Base-by-base conservation (phyloP, 768 basidiomycete genomes). In the Russula sp. region DNA sequence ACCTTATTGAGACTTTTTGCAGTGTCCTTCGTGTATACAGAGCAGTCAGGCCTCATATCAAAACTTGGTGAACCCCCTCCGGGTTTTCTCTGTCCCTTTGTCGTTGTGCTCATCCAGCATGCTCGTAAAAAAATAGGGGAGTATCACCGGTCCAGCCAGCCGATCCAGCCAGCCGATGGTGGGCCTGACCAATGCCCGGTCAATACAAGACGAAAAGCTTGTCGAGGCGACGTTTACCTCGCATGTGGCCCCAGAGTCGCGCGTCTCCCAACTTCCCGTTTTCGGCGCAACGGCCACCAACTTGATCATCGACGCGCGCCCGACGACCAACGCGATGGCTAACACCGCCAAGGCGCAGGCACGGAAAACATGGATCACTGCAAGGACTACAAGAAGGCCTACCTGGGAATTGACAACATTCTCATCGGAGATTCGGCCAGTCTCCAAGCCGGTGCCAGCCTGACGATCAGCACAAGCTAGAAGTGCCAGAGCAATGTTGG, bases 291-390 rank as follows among this genome's bases (percentile, higher is more conserved):
- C 92, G 0, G 72, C 88, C 3, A 97, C 93, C 5, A 99, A 99
- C 71, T 79, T 98, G 59, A 98, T 99, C 71, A 92, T 98, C 66
- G 97, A 99, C 71, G 97, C 97, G n/a, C 81, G 97, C 16, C 96
- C 97, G 11, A 98, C 94, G 0, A 85, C 91, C 3, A 98, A 98
- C 73, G 97, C 96, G 0, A 83, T 98, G 73, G 97, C 95, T 10
- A 98, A 98, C 72, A 92, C 93, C 8, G 97, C 95, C 18, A 95
- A 93, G 76, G 97, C 10, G 97, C 96, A 2, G 97, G 97, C 1
- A 95, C 96, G 7, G 97, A 99, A 75, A 99, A 98, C 74, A 99
- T 99, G 97, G 94, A 97, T 53, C 81, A 98, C 71, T 99, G 98
- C 79, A 95, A 87, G 73, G 88, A 94, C 39, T 89, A 88, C 53